These are phyloP conservation scores for Leccinum olivaceopallidum DNA, from an alignment of 768 basidiomycete genomes.

Conservation along the genomic window DNA sequence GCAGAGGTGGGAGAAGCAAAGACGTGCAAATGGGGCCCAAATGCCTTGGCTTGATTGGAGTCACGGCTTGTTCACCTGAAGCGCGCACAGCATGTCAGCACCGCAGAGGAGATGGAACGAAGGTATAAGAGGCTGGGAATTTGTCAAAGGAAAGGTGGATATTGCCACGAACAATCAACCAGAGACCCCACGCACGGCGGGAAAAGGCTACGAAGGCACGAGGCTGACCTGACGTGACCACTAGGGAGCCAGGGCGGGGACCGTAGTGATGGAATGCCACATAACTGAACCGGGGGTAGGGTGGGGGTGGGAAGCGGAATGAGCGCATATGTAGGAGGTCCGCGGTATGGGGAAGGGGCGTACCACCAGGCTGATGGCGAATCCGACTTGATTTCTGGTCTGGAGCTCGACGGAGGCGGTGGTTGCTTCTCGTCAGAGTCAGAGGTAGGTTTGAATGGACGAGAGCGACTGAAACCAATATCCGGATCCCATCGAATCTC, in stretches of 20 bases:
- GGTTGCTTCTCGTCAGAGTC: slow-evolving; percentile 4
- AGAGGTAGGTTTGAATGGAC: not conserved
- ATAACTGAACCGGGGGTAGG: slow-evolving; percentile 2
- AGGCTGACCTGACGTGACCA: slow-evolving; percentile 7
- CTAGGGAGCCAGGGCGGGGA: slow-evolving; percentile 20
- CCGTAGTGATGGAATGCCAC: slow-evolving; percentile 11
- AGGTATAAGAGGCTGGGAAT: not conserved
- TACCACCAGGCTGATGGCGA: slow-evolving; percentile 10
- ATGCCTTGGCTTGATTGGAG: slow-evolving; percentile 4
- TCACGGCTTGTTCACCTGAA: slow-evolving; percentile 11
- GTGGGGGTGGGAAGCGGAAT: slow-evolving; percentile 16
- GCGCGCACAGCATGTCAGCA: slow-evolving; percentile 8
- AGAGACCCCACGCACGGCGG: not conserved
- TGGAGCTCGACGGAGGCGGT: slow-evolving; percentile 1
- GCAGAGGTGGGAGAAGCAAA: slow-evolving; percentile 2
- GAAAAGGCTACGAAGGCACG: slow-evolving; percentile 2
- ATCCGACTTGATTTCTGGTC: slow-evolving; percentile 9
- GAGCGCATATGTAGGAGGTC: slow-evolving; percentile 7
- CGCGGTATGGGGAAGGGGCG: slow-evolving; percentile 9
- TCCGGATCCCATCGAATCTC: slow-evolving; percentile 21
- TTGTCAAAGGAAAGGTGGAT: not conserved
- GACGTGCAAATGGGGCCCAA: slow-evolving; percentile 5
- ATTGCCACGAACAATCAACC: slow-evolving; percentile 4
- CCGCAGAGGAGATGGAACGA: not conserved
- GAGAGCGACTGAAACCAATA: not conserved